Evolutionary conservation across 2,329 filamentous ascomycete species (phyloP).

Genomic region (Knufia petricola): DNA sequence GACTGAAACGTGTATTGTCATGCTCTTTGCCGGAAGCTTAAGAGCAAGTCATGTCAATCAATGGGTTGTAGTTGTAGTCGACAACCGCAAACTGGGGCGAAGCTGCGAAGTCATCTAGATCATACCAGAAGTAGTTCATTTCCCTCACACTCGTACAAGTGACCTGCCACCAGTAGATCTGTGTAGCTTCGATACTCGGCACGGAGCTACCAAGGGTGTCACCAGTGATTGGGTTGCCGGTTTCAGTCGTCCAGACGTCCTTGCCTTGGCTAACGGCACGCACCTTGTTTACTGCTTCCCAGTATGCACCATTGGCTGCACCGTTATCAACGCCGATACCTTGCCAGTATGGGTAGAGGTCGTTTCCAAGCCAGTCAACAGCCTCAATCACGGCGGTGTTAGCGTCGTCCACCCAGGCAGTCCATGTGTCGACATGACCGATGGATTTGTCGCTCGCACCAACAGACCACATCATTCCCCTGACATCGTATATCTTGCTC

Average conservation of each 20-base stretch:
- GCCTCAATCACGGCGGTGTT: slow-evolving; percentile 53
- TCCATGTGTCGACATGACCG: slow-evolving; percentile 62
- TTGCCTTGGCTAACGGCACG: slow-evolving; percentile 48
- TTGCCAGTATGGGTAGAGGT: slow-evolving; percentile 60
- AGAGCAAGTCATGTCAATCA: slow-evolving; percentile 31
- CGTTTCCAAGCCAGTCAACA: slow-evolving; percentile 55
- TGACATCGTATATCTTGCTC: slow-evolving; percentile 42
- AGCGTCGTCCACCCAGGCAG: slow-evolving; percentile 49
- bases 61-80: slow-evolving; percentile 33
- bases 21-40: slow-evolving; percentile 7
- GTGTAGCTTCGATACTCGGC: slow-evolving; percentile 57
- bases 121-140: slow-evolving; percentile 67
- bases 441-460: slow-evolving; percentile 42
- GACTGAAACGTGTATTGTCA: no score
- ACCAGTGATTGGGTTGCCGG: slow-evolving; percentile 73
- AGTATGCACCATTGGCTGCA: slow-evolving; percentile 44
- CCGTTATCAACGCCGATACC: slow-evolving; percentile 46
- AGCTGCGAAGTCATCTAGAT: slow-evolving; percentile 56
- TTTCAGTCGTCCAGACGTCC: slow-evolving; percentile 78
- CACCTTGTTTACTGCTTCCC: slow-evolving; percentile 29
- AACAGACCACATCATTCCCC: slow-evolving; percentile 41
- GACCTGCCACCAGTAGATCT: slow-evolving; percentile 71
- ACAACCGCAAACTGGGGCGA: slow-evolving; percentile 64
- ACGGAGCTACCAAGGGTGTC: slow-evolving; percentile 52
- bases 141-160: slow-evolving; percentile 59